These are phyloP conservation scores for Mollisia scopiformis DNA, from an alignment of 2,329 filamentous ascomycete species.

Conservation along the genomic window DNA sequence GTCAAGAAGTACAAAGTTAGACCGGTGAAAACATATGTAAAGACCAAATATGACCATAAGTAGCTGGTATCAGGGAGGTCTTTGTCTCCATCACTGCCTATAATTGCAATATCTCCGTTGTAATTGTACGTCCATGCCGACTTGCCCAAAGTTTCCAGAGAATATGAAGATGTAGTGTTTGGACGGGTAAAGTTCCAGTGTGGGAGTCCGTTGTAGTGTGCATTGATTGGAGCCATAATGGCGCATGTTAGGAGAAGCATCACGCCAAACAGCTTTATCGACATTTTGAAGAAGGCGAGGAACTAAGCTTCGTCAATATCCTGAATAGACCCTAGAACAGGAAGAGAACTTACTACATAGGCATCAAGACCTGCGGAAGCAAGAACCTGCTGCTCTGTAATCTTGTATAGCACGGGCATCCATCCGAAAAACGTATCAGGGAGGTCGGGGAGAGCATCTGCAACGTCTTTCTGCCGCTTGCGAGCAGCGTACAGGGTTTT, in stretches of 20 bases:
- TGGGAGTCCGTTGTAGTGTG: slow-evolving; percentile 54
- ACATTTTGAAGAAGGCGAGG: slow-evolving; percentile 93
- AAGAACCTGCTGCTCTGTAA: slow-evolving; percentile 88
- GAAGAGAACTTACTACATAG: slow-evolving; percentile 68
- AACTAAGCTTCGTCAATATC: slow-evolving; percentile 55
- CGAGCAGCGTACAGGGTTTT: slow-evolving; percentile 86
- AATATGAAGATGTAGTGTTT: slow-evolving; percentile 1
- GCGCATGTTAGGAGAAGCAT: slow-evolving; percentile 81
- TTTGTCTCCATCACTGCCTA: slow-evolving; percentile 10
- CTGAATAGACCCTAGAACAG: background rate
- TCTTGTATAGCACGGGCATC: slow-evolving; percentile 83
- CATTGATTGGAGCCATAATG: slow-evolving; percentile 86
- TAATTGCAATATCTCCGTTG: slow-evolving; percentile 5
- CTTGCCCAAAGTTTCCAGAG: background rate
- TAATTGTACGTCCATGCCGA: slow-evolving; percentile 6
- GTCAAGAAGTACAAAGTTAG: slow-evolving; percentile 84
- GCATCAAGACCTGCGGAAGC: slow-evolving; percentile 91
- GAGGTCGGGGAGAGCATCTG: slow-evolving; percentile 70
- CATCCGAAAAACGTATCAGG: slow-evolving; percentile 89
- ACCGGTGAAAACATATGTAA: slow-evolving; percentile 88
- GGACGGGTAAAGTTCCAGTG: slow-evolving; percentile 36
- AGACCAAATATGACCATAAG: slow-evolving; percentile 92
- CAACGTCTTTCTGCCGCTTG: slow-evolving; percentile 69
- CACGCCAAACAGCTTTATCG: slow-evolving; percentile 78
- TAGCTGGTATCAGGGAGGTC: slow-evolving; percentile 48